Conservation (phyloP, 768 basidiomycete species). For the Kwoniella europaea region DNA sequence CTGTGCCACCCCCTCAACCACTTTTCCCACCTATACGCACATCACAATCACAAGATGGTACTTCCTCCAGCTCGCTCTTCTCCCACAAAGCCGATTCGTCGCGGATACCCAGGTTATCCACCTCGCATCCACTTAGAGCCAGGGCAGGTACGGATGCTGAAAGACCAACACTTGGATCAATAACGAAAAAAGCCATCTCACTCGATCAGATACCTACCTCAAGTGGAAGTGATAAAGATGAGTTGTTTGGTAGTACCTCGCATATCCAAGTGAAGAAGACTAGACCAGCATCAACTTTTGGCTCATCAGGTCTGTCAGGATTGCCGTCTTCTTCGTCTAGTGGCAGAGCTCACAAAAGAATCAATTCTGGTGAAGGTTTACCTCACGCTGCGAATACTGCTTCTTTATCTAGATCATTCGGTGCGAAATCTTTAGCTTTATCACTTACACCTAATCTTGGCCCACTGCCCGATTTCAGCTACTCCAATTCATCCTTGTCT, state of each 20-base stretch:
- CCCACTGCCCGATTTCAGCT: constrained; percentile 42
- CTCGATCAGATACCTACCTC: constrained; percentile 38
- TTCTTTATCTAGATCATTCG: constrained; percentile 51
- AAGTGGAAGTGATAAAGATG: constrained; percentile 32
- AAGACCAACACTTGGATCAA: constrained; percentile 24
- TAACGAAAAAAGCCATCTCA: constrained; percentile 44
- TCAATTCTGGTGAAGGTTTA: constrained; percentile 39
- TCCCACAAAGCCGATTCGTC: constrained; percentile 30
- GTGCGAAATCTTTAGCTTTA: constrained; percentile 49
- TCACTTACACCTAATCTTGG: constrained; percentile 39
- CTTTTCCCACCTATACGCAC: constrained; percentile 46
- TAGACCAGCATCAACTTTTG: constrained; percentile 30
- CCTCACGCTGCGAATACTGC: constrained; percentile 18
- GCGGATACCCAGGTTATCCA: constrained; percentile 39
- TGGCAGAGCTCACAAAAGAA: constrained; percentile 37
- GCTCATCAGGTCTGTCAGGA: constrained; percentile 15
- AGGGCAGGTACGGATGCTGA: constrained; percentile 43
- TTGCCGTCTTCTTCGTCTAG: constrained; percentile 15
- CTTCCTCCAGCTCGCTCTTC: constrained; percentile 19
- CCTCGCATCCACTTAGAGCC: constrained; percentile 42
- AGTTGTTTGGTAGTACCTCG: constrained; percentile 38
- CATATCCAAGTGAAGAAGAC: constrained; percentile 29
- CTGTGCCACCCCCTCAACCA: constrained; percentile 44
- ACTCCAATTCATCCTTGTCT: constrained; percentile 50
- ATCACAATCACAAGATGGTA: constrained; percentile 43